These are phyloP conservation scores for Stereum hirsutum DNA, from an alignment of 1,284 basidiomycete species.

Conservation along the genomic window DNA sequence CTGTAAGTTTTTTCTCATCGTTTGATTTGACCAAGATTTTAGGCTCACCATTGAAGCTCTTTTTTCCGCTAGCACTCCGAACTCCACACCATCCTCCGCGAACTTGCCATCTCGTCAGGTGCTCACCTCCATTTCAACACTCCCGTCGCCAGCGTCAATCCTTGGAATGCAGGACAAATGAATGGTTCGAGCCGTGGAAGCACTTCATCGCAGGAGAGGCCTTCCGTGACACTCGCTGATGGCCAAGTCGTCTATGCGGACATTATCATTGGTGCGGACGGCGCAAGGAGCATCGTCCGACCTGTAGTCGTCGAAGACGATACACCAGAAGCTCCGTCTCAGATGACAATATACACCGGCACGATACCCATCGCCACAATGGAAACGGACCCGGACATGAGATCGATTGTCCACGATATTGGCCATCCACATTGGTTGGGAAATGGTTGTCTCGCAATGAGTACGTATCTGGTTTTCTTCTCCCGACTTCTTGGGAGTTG, in stretches of 20 bases:
- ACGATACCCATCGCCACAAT: conserved; percentile 4
- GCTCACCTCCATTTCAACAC: conserved; percentile 2
- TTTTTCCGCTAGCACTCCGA: conserved; percentile 20
- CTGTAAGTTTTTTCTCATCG: conserved; percentile 23
- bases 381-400: neutral
- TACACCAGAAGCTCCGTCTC: neutral
- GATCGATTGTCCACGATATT: neutral
- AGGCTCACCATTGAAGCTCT: conserved; percentile 7
- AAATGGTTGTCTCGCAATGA: neutral
- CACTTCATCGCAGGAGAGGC: neutral
- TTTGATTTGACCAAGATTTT: conserved; percentile 1
- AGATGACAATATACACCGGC: conserved; percentile 8
- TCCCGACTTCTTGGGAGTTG: neutral
- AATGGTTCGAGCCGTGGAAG: neutral
- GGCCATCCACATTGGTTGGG: conserved; percentile 5
- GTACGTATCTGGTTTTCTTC: conserved; percentile 1
- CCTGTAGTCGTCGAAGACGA: conserved; percentile 8
- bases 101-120: conserved; percentile 6
- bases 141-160: neutral
- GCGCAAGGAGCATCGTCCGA: conserved; percentile 15
- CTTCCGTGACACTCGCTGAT: conserved; percentile 14
- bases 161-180: neutral
- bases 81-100: conserved; percentile 31
- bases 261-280: conserved; percentile 23
- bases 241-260: conserved; percentile 20